Evolutionary conservation across 176 grass and related monocot species (phyloP).

Genomic region (Bonia amplexicaulis): DNA sequence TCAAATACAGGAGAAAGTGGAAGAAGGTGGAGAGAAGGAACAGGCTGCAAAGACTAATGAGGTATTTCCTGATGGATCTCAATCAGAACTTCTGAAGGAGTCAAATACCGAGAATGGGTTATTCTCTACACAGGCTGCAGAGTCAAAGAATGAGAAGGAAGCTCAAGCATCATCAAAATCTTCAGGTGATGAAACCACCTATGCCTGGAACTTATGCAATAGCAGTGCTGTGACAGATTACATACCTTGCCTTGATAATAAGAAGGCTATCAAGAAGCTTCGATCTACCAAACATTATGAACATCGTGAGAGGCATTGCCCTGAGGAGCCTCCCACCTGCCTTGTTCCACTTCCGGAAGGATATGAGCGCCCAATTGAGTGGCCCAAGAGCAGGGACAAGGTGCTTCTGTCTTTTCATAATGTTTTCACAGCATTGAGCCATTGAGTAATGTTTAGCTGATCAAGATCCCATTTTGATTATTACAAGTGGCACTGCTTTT

Average conservation of each 20-base stretch:
- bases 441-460: not conserved
- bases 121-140: slow-evolving; percentile 72
- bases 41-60: slow-evolving; percentile 36
- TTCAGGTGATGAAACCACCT: slow-evolving; percentile 31
- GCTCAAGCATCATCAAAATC: slow-evolving; percentile 43
- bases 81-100: slow-evolving; percentile 90
- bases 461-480: not conserved
- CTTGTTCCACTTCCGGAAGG: slow-evolving; percentile 80
- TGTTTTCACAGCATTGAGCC: slow-evolving; percentile 5
- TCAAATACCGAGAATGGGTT: slow-evolving; percentile 63
- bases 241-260: slow-evolving; percentile 97
- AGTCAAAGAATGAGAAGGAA: slow-evolving; percentile 87
- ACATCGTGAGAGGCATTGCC: slow-evolving; percentile 97
- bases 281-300: slow-evolving; percentile 82
- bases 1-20: slow-evolving; percentile 51
- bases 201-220: slow-evolving; percentile 88
- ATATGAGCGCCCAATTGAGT: slow-evolving; percentile 64
- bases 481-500: slow-evolving; percentile 14
- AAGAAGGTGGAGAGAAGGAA: slow-evolving; percentile 58
- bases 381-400: slow-evolving; percentile 90
- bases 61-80: slow-evolving; percentile 63
- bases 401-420: slow-evolving; percentile 42
- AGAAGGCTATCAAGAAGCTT: slow-evolving; percentile 88
- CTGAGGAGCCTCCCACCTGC: slow-evolving; percentile 75
- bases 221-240: slow-evolving; percentile 59